Evolutionary conservation across 2,329 filamentous ascomycete species (phyloP), one percentile per base, ranked within the genome.

Genomic region (Pseudogymnoascus sp.): DNA sequence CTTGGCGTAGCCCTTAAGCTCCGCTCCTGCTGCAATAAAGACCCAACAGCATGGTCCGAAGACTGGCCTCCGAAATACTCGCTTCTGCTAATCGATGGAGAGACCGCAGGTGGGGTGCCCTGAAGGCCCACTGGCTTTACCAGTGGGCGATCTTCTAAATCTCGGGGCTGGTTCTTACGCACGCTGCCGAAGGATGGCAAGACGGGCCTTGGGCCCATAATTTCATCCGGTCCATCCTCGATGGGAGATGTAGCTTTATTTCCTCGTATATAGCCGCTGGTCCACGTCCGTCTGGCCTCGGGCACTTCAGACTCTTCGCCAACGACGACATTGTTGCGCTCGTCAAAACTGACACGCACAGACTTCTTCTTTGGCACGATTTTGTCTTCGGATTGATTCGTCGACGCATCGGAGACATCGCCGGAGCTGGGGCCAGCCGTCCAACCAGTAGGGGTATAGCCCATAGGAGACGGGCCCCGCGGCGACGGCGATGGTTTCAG

Each of bases 291-390:
- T 67, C 76, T 82, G 65, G 42, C 70, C 62, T 62, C 68, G 37
- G 72, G 67, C 1, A 75, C 61, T 8, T 73, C 70, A 6, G 75
- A 74, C 8, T 79, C 74, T 61, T 84, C 79, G 5, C 80, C 82
- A 21, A 84, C 78, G 1, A 84, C 75, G 8, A 82, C 75, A 7
- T 80, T 82, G n/a, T 75, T 79, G 35, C 82, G 81, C 60, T 91
- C 88, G 66, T 91, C 87, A 71, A 92, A 97, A 75, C 91, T 96
- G 56, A 92, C 89, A 23, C 89, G 80, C 1, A 83, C 83, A 40
- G 80, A 82, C 73, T 88, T 91, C 75, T 85, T 91, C 64, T 83
- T 79, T 16, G 75, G 69, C 1, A 66, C 60, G 11, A 64, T 28
- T 37, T 64, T 62, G 4, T 70, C 68, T 8, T 72, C 70, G 5